Evolutionary conservation across 768 basidiomycete species (phyloP).

Genomic region (Boletus fagicola): DNA sequence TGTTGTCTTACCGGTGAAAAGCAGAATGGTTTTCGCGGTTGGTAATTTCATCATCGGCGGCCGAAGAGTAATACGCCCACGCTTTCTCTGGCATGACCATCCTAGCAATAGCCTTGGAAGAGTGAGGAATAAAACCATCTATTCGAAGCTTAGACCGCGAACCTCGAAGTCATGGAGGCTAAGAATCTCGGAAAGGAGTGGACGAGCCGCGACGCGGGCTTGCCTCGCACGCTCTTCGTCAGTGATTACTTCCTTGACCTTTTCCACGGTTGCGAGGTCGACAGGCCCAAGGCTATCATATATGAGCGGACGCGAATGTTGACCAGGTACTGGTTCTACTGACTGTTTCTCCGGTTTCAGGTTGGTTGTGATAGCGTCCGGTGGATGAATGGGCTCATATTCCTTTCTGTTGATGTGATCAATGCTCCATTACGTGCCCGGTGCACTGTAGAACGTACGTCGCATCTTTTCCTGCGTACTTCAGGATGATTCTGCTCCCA

Average conservation of each 20-base stretch:
- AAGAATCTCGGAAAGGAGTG: slow-evolving; percentile 74
- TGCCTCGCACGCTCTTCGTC: slow-evolving; percentile 70
- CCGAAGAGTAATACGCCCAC: slow-evolving; percentile 98
- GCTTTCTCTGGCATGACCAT: slow-evolving; percentile 80
- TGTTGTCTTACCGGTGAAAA: slow-evolving; percentile 66
- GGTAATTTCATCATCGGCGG: slow-evolving; percentile 93
- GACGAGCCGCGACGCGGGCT: slow-evolving; percentile 58
- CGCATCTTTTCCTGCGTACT: slow-evolving; percentile 88
- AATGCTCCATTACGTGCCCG: not conserved
- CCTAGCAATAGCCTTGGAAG: slow-evolving; percentile 72
- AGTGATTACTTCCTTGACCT: slow-evolving; percentile 60
- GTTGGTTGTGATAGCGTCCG: slow-evolving; percentile 71
- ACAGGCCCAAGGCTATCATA: slow-evolving; percentile 63
- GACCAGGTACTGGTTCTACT: slow-evolving; percentile 16
- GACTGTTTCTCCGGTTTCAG: slow-evolving; percentile 85
- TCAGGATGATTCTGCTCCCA: slow-evolving; percentile 80
- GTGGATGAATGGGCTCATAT: slow-evolving; percentile 90
- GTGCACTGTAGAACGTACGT: slow-evolving; percentile 50
- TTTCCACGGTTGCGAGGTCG: slow-evolving; percentile 64
- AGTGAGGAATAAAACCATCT: slow-evolving; percentile 8
- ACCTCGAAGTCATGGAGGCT: slow-evolving; percentile 96
- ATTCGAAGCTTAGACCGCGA: slow-evolving; percentile 3
- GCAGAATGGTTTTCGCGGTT: slow-evolving; percentile 86
- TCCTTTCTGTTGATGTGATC: slow-evolving; percentile 48
- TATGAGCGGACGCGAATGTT: slow-evolving; percentile 1